Base-by-base conservation (phyloP, 2,329 filamentous ascomycete genomes). In the Drechslera avenae region DNA sequence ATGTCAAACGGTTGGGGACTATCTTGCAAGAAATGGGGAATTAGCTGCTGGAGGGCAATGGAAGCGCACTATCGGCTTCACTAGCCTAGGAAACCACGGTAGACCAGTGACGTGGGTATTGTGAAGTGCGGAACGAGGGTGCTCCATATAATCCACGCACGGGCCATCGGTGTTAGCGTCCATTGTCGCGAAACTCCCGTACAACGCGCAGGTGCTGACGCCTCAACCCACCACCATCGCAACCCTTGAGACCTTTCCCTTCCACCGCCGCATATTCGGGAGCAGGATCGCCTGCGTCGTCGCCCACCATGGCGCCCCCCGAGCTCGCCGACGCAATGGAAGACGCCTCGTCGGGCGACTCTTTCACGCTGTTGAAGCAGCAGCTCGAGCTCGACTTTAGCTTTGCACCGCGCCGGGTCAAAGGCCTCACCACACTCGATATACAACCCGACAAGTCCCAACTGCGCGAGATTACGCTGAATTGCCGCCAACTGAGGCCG, bases 311-410 rank as follows among this genome's bases (percentile, higher is more conserved):
- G 63, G 60, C 66, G 65, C 61, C 60, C 58, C 59, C 61, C 64
- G 64, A 66, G 59, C 67, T 59, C 54, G 63, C 67, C 52, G 64
- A 63, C 34, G 52, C 56, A 41, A 50, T 52, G 59, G 68, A 69
- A 58, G 67, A 68, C 46, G 59, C 66, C 52, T 60, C 65, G 59
- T 54, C 62, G 52, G 62, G 61, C 58, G 66, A 64, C 60, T 63
- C 62, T 23, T 86, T 81, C 66, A 78, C 79, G 39, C 78, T 97
- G 50, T 81, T 90, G 46, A 88, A 91, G 75, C 93, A 97, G 76
- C 89, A 90, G 71, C 87, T 99, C 41, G 87, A 91, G 64, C 80
- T 99, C 53, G 92, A 97, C 65, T 81, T 99, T 69, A 89, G 96
- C 76, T 95, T 99, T 71, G 81, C 83, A 58, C 84, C 83, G 46